Base-by-base conservation (phyloP, 352 stramenopile genomes). In the Phytophthora syringae region DNA sequence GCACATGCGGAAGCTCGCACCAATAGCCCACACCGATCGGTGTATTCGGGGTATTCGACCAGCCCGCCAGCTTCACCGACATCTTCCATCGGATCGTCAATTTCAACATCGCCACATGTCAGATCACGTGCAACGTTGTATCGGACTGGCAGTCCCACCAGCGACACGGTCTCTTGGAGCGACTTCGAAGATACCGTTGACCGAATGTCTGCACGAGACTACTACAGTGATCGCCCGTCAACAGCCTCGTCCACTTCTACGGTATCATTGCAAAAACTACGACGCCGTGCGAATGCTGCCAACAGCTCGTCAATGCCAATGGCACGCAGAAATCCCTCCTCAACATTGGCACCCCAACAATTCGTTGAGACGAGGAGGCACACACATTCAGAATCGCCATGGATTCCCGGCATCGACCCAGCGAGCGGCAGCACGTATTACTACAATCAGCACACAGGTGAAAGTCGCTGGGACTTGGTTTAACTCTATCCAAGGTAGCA, bases 391-490 rank as follows among this genome's bases (percentile, higher is more conserved):
- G 53, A 70, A 12, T 44, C 57, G 7, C 52, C 62, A 32, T 93
- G 82, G 83, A 66, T 92, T 39, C 71, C 88, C 43, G 91, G 79
- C 62, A 70, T 86, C 34, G 84, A 94, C 60, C 60, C 80, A 25
- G 50, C 64, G 22, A 80, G 70, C 3, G 77, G 81, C 21, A 85
- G 70, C 24, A 57, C 64, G 15, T 93, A 94, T 47, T 88, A 84
- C 71, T 92, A 92, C 68, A 92, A 89, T 64, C 82, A 87, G 32
- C 66, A 66, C 62, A 93, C 81, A 22, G 84, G 81, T 7, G 84
- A 94, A 72, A 92, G 84, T 57, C 69, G 74, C 47, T 94, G 84
- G 84, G 76, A 85, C 53, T 45, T 67, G 39, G 37, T 32, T 39
- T 69, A 72, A 47, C 30, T 63, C 56, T 47, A 51, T 50, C 52